These are phyloP conservation scores for Neurospora terricola DNA, from an alignment of 495 filamentous ascomycete species.

Conservation along the genomic window DNA sequence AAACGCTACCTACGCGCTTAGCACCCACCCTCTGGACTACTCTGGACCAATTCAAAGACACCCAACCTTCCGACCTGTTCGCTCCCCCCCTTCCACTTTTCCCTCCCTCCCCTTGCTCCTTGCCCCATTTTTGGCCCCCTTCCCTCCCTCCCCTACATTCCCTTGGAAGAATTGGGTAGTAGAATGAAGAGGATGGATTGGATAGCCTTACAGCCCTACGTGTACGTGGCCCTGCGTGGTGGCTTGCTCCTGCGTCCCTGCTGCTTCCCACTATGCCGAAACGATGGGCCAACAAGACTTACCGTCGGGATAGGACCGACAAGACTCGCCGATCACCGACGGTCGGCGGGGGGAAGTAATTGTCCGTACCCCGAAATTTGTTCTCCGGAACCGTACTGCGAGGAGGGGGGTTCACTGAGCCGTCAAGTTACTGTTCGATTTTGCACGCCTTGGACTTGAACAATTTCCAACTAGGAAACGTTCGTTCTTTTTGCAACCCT, in stretches of 20 bases:
- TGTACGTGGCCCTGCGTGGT: neutral
- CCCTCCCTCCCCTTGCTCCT: neutral
- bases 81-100: neutral
- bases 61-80: neutral
- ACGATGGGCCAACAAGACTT: too few relatives aligned
- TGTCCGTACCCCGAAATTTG: too few relatives aligned
- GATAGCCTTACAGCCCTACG: neutral
- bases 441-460: too few relatives aligned
- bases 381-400: too few relatives aligned
- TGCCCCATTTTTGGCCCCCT: neutral
- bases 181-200: neutral
- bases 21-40: neutral
- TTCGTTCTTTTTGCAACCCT: too few relatives aligned
- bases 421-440: too few relatives aligned
- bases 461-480: too few relatives aligned
- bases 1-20: neutral
- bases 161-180: neutral
- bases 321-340: too few relatives aligned
- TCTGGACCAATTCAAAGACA: neutral
- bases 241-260: neutral
- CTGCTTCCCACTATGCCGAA: neutral
- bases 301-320: too few relatives aligned
- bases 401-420: too few relatives aligned
- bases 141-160: neutral
- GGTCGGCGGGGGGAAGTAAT: too few relatives aligned